Evolutionary conservation across 2,329 filamentous ascomycete genomes (phyloP).

Genomic region (Aspergillus novofumigatus): DNA sequence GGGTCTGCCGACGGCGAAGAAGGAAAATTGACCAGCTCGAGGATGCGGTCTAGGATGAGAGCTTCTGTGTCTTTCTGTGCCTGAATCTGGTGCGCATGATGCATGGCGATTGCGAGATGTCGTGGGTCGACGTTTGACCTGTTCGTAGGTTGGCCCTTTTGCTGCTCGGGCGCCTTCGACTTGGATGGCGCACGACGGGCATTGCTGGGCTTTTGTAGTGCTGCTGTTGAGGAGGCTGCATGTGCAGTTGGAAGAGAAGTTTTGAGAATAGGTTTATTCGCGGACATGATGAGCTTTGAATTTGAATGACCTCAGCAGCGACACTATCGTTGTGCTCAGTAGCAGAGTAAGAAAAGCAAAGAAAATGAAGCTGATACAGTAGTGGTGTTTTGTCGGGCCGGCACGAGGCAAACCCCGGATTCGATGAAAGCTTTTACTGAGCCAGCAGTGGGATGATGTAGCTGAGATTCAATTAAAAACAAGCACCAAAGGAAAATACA

Average conservation of each 20-base stretch:
- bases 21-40: constrained; percentile 65
- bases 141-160: constrained; percentile 23
- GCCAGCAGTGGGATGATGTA: background rate
- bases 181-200: constrained; percentile 16
- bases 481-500: background rate
- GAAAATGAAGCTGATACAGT: background rate
- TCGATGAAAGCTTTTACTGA: constrained; percentile 3
- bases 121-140: constrained; percentile 43
- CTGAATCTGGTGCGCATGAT: constrained; percentile 79
- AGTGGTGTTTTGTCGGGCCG: constrained; percentile 5
- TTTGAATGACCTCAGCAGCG: background rate
- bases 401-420: constrained; percentile 15
- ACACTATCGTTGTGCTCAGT: background rate
- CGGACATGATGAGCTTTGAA: constrained; percentile 8
- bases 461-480: background rate
- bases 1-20: constrained; percentile 49
- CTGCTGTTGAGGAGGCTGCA: constrained; percentile 39
- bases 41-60: constrained; percentile 66
- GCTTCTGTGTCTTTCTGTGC: constrained; percentile 74
- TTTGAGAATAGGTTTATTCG: constrained; percentile 58
- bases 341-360: background rate
- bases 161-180: constrained; percentile 24
- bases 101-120: constrained; percentile 62
- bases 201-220: constrained; percentile 44
- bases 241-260: constrained; percentile 46